Base-by-base conservation (phyloP, 192 early-diverging fungal genomes). In the Coemansia sp. region DNA sequence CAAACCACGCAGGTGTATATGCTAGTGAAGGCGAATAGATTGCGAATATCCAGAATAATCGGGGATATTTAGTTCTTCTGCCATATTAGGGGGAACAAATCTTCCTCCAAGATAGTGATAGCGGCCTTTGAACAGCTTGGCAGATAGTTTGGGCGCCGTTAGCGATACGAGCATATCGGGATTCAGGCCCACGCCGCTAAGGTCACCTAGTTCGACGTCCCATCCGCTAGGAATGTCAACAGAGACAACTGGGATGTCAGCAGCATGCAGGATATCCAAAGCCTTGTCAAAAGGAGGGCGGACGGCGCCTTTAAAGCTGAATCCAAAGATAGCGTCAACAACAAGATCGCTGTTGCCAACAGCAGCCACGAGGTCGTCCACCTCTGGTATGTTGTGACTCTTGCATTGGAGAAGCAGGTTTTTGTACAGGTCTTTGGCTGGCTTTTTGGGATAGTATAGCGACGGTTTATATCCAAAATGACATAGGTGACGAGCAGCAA, bases 181-280 rank as follows among this genome's bases (percentile, higher is more conserved):
- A n/a, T 86, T 75, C 43, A 95, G 83, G 3, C 85, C 87, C 1
- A 43, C 56, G 63, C 49, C 24, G 52, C 62, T 33, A 18, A 36
- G 15, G 30, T 62, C 84, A 78, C 96, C 97, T 63, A 87, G 62
- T 57, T 94, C 94, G 1, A 99, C 96, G 72, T 98, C 88, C 95
- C 96, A 99, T 14, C 93, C 95, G 16, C 91, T 92, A 14, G 97
- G 97, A 66, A 99, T 91, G 69, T 99, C 97, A 36, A 99, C 92
- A 24, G 89, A 84, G 10, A 87, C 84, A 60, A 93, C 84, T 0
- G 89, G 88, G 15, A 67, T 64, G 39, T 67, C 49, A 18, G 46
- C 44, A 55, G 7, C 56, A 20, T 63, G 60, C 26, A 77, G 51
- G 14, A 23, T 39, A 7, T 53, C 60, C 10, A 78, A 58, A 6